Evolutionary conservation across 768 basidiomycete genomes (phyloP).

Genomic region (Tulasnella sp.): DNA sequence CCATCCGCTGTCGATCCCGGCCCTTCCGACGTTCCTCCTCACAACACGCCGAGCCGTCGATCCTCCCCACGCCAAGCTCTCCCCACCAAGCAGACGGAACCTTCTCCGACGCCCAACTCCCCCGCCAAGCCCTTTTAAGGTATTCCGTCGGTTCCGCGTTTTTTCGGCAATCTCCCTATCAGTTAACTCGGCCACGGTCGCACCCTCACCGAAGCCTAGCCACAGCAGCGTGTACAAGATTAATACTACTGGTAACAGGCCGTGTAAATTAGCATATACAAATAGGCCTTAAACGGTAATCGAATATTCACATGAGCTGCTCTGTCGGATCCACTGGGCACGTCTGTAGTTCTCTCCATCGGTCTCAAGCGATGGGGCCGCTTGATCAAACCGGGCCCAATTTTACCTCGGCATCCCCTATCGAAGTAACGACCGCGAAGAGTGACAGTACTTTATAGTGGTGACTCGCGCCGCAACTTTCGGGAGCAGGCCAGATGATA

Average conservation of each 20-base stretch:
- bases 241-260: no score
- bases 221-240: no score
- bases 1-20: not conserved
- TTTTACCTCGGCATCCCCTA: no score
- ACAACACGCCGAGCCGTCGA: not conserved
- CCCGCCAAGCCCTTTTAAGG: not conserved
- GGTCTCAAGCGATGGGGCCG: no score
- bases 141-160: not conserved
- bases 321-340: no score
- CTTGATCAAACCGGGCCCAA: no score
- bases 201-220: not conserved
- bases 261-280: no score
- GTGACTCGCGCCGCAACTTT: conserved; percentile 44
- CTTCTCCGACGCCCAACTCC: not conserved
- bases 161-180: not conserved
- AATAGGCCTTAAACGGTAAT: no score
- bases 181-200: not conserved
- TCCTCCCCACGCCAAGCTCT: not conserved
- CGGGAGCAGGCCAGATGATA: conserved; percentile 55
- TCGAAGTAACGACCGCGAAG: conserved; percentile 34
- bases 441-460: conserved; percentile 63
- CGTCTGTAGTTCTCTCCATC: no score
- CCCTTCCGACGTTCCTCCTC: not conserved
- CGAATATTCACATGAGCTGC: no score
- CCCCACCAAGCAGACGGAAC: not conserved